These are phyloP conservation scores for Podospora bellae-mahoneyi DNA, from an alignment of 495 filamentous ascomycete species.

Conservation along the genomic window DNA sequence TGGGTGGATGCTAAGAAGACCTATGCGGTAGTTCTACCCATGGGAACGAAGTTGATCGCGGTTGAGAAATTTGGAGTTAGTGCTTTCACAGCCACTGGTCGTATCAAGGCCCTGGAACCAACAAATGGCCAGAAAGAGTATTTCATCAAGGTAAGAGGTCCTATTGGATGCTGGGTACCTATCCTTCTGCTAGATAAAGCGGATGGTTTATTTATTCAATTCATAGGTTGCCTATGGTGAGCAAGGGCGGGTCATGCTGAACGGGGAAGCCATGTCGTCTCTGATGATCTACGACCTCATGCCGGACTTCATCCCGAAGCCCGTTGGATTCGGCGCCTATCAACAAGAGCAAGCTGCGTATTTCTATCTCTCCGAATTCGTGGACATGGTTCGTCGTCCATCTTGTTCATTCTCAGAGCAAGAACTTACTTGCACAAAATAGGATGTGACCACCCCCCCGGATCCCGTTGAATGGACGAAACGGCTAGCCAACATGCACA, in stretches of 20 bases:
- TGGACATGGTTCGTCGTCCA: constrained; percentile 11
- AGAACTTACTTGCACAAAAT: background rate
- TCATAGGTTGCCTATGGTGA: constrained; percentile 3
- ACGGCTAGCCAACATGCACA: constrained; percentile 16
- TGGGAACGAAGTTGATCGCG: background rate
- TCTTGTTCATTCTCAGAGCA: background rate
- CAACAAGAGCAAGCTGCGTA: constrained; percentile 13
- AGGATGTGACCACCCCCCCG: constrained; percentile 11
- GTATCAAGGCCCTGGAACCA: background rate
- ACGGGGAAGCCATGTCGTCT: constrained; percentile 21
- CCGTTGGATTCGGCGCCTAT: constrained; percentile 18
- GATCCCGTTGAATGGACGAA: constrained; percentile 9
- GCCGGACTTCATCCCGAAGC: constrained; percentile 21
- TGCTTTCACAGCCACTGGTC: constrained; percentile 8
- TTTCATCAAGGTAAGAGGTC: constrained; percentile 11
- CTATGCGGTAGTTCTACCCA: background rate
- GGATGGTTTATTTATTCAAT: background rate
- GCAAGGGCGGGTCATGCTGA: constrained; percentile 16
- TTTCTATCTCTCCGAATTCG: constrained; percentile 26
- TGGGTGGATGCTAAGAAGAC: background rate
- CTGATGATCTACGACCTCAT: constrained; percentile 17
- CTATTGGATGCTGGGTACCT: too few species aligned
- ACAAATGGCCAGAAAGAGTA: background rate
- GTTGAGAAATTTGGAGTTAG: constrained; percentile 3
- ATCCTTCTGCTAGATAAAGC: background rate